Evolutionary conservation across 2,329 filamentous ascomycete species (phyloP).

Genomic region (Xylaria sp.): DNA sequence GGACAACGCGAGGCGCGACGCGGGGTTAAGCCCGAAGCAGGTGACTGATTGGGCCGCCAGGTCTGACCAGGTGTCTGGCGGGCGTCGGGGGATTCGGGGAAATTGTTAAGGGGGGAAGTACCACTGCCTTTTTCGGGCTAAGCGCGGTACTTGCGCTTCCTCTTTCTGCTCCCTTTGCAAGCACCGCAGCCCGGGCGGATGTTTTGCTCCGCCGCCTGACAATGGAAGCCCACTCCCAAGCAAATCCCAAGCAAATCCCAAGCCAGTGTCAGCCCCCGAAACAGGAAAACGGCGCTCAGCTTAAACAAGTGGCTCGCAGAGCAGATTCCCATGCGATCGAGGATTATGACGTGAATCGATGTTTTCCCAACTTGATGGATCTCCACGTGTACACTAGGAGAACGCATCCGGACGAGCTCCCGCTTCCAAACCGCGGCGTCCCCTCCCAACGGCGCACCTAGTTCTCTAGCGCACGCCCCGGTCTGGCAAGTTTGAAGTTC

Average conservation of each 20-base stretch:
- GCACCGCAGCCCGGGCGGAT: slow-evolving; percentile 13
- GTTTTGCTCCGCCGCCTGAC: slow-evolving; percentile 33
- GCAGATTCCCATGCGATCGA: slow-evolving; percentile 27
- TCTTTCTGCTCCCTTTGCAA: no score
- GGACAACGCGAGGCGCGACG: no score
- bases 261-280: slow-evolving; percentile 18
- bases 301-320: slow-evolving; percentile 5
- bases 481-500: neutral
- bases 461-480: neutral
- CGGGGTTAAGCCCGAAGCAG: neutral
- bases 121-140: neutral
- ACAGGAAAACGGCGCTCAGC: slow-evolving; percentile 23
- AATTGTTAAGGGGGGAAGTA: slow-evolving; percentile 28
- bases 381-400: slow-evolving; percentile 1
- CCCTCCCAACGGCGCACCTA: neutral
- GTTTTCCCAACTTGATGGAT: slow-evolving; percentile 1
- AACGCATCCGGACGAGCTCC: slow-evolving; percentile 1
- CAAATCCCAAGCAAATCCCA: neutral
- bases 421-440: neutral
- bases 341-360: slow-evolving; percentile 35
- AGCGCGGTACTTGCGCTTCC: no score
- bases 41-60: slow-evolving; percentile 12
- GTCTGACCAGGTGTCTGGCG: neutral
- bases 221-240: neutral
- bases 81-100: neutral